phyloP scores from a whole-genome alignment of 352 stramenopile genomes.

The Elongisporangium prolatum region DNA sequence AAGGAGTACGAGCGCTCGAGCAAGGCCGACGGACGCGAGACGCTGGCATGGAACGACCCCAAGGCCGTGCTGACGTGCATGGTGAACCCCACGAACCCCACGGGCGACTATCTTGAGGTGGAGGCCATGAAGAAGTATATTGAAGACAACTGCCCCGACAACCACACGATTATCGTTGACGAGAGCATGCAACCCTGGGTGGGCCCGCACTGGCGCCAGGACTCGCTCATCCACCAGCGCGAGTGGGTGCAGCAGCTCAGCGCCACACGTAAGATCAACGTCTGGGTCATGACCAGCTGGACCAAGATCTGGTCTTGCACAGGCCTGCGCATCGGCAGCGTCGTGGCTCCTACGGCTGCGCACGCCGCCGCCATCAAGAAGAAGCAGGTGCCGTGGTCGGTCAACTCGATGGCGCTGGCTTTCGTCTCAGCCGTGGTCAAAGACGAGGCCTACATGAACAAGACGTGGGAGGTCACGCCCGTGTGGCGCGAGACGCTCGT shows the following conservation, averaged over 20 bases:
- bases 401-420: slow-evolving; percentile 88
- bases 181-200: slow-evolving; percentile 92
- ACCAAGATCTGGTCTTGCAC: slow-evolving; percentile 93
- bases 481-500: slow-evolving; percentile 70
- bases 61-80: slow-evolving; percentile 78
- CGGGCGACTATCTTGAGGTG: slow-evolving; percentile 83
- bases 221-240: slow-evolving; percentile 85
- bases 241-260: slow-evolving; percentile 78
- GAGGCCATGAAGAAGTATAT: slow-evolving; percentile 87
- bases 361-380: slow-evolving; percentile 83
- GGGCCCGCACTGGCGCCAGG: slow-evolving; percentile 73
- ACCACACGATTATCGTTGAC: slow-evolving; percentile 89
- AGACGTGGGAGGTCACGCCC: slow-evolving; percentile 83
- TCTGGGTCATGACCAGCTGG: slow-evolving; percentile 91
- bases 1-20: slow-evolving; percentile 87
- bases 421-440: slow-evolving; percentile 83
- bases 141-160: slow-evolving; percentile 70
- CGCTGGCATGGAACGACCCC: slow-evolving; percentile 69
- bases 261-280: slow-evolving; percentile 71
- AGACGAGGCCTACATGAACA: slow-evolving; percentile 68
- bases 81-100: slow-evolving; percentile 89
- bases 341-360: slow-evolving; percentile 75
- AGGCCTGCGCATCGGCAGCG: slow-evolving; percentile 82
- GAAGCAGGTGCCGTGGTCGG: slow-evolving; percentile 90
- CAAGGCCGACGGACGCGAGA: slow-evolving; percentile 74